Evolutionary conservation across 768 basidiomycete genomes (phyloP).

Genomic region (Termitomyces sp.): DNA sequence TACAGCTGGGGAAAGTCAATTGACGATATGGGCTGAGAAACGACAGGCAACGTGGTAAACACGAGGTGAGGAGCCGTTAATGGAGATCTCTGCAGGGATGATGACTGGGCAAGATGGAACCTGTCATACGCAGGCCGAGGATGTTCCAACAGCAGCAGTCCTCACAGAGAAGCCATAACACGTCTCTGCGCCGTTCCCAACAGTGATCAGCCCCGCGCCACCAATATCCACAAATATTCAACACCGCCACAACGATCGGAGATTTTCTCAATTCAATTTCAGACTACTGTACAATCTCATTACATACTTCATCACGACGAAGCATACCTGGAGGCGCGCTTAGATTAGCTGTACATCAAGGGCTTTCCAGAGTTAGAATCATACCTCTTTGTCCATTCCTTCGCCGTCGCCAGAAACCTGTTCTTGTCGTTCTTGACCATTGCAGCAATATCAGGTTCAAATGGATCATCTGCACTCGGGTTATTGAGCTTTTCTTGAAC

Average conservation of each 20-base stretch:
- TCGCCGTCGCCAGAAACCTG: conserved; percentile 75
- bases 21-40: conserved; percentile 33
- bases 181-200: background rate
- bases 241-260: conserved; percentile 6
- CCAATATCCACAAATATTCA: conserved; percentile 12
- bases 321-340: conserved; percentile 7
- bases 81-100: conserved; percentile 25
- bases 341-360: conserved; percentile 4
- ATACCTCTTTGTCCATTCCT: conserved; percentile 83
- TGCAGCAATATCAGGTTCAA: conserved; percentile 83
- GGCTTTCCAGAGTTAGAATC: conserved; percentile 10
- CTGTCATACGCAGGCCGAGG: conserved; percentile 12
- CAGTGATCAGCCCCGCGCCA: conserved; percentile 2
- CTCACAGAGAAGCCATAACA: background rate
- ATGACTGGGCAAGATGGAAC: conserved; percentile 1
- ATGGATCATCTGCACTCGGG: conserved; percentile 85
- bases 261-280: background rate
- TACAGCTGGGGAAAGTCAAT: conserved; percentile 52
- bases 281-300: background rate
- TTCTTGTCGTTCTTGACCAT: conserved; percentile 76
- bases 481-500: conserved; percentile 87
- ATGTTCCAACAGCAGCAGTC: background rate
- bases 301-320: conserved; percentile 3
- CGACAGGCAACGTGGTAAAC: conserved; percentile 70
- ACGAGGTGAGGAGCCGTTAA: conserved; percentile 52